Base-by-base conservation (phyloP, 371 early-diverging fungal genomes). In the Mucor indicus region DNA sequence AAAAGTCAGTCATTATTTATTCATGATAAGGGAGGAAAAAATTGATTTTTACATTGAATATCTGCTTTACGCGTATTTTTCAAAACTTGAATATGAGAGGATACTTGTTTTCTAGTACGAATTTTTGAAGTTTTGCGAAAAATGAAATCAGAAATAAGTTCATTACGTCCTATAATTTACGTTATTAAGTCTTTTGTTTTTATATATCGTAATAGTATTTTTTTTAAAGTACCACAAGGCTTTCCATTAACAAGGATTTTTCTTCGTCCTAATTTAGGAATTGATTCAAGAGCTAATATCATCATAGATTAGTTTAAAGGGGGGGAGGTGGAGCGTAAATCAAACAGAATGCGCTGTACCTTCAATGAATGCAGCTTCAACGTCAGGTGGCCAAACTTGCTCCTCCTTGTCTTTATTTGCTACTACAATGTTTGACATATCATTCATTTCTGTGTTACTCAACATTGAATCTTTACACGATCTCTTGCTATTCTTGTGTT, bases 31-130 rank as follows among this genome's bases (percentile, higher is more conserved):
- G n/a, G n/a, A n/a, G 10, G 15, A 9, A 2, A 49, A 16, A 19
- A 29, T 12, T 11, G 30, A 20, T 20, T 12, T 17, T 64, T 77
- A 78, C 82, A 82, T 5, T 76, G 72, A 22, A 70, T 64, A 30
- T 81, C 81, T 12, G 75, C 72, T 58, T 85, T 86, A 54, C 86
- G 67, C 4, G 82, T 84, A 46, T 88, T 84, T 38, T 82, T 85
- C 53, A 85, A 68, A 1, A 88, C 88, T 62, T 88, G 88, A 27
- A 88, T 86, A 51, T 88, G 88, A 3, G 86, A 87, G 1, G 87
- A 87, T 3, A 88, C 87, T 60, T 88, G 88, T 57, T 88, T 88
- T 29, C 86, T 76, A 5, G 87, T 77, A 11, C 88, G 80, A 17
- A 71, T 73, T 41, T 80, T 80, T 38, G 60, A 45, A 0, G 87